Base-by-base conservation (phyloP, 495 filamentous ascomycete species). In the Talaromyces adpressus region DNA sequence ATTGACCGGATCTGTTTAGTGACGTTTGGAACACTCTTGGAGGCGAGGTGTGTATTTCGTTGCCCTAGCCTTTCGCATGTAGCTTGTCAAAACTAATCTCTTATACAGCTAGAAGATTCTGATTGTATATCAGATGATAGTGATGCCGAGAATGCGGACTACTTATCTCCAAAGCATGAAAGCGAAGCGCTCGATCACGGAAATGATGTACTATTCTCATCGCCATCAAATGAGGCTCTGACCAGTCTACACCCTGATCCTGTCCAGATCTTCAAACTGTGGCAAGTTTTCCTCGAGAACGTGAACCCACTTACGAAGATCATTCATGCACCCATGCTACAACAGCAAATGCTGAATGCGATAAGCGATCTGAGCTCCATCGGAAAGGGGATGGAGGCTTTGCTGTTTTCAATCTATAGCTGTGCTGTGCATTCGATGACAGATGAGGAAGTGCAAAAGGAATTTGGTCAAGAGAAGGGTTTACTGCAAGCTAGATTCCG, bases 241-340 rank as follows among this genome's bases (percentile, higher is more conserved):
- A 49, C 27, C 18, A 57, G 30, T n/a, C 22, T 63, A 12, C 62
- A 63, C 36, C 62, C 62, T 47, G n/a, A 34, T 12, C 22, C 65
- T 39, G 62, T 52, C 11, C 63, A 69, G 16, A 65, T 68, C 5
- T 61, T 61, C 23, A 51, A 41, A 45, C 32, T 70, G 49, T 70
- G 66, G 68, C 60, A 70, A 34, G 59, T 52, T 0, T 70, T 68
- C 34, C 30, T 66, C 11, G 65, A 70, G 56, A 65, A 64, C 7
- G 59, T 71, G 57, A 65, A 71, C 41, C 69, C 69, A 23, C 59
- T 71, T 27, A 52, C 66, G 23, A 71, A 70, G 49, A 60, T 71
- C 25, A 32, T 68, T 22, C 69, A 71, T 62, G 59, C 59, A n/a
- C 69, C 69, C 9, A 61, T 29, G 16, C 32, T 70, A 45, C 64